phyloP scores from a whole-genome alignment of 352 stramenopile species.

The Globisporangium sylvaticum region DNA sequence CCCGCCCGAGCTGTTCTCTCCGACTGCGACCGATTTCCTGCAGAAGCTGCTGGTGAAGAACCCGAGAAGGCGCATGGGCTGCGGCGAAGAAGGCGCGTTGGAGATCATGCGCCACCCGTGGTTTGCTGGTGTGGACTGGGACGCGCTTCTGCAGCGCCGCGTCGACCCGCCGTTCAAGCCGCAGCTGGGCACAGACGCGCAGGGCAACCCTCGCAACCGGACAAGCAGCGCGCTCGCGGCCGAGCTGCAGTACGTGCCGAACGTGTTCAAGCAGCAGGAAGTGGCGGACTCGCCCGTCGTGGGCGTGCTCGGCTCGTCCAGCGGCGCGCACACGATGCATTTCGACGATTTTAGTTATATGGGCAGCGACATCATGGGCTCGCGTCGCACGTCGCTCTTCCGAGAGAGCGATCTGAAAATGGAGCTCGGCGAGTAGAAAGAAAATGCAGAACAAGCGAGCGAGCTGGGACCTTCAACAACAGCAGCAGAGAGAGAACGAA shows the following conservation, averaged over 20 bases:
- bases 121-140: slow-evolving; percentile 79
- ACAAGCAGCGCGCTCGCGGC: slow-evolving; percentile 49
- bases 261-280: slow-evolving; percentile 80
- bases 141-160: slow-evolving; percentile 55
- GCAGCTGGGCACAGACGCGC: slow-evolving; percentile 27
- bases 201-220: slow-evolving; percentile 27
- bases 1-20: slow-evolving; percentile 57
- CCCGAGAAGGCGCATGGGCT: slow-evolving; percentile 58
- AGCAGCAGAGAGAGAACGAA: neutral
- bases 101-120: slow-evolving; percentile 85
- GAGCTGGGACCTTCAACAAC: neutral
- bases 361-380: slow-evolving; percentile 84
- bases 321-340: slow-evolving; percentile 68
- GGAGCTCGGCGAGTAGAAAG: slow-evolving; percentile 61
- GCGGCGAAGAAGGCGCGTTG: slow-evolving; percentile 46
- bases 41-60: slow-evolving; percentile 73
- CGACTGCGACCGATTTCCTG: slow-evolving; percentile 61
- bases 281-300: slow-evolving; percentile 77
- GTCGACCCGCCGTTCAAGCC: slow-evolving; percentile 74
- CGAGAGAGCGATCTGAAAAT: slow-evolving; percentile 84
- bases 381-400: slow-evolving; percentile 76
- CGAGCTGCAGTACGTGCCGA: slow-evolving; percentile 75
- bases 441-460: neutral
- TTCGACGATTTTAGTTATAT: slow-evolving; percentile 89
- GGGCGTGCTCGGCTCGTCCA: slow-evolving; percentile 46